Conservation (phyloP, 164 flowering plant genomes). For the Stephania japonica region DNA sequence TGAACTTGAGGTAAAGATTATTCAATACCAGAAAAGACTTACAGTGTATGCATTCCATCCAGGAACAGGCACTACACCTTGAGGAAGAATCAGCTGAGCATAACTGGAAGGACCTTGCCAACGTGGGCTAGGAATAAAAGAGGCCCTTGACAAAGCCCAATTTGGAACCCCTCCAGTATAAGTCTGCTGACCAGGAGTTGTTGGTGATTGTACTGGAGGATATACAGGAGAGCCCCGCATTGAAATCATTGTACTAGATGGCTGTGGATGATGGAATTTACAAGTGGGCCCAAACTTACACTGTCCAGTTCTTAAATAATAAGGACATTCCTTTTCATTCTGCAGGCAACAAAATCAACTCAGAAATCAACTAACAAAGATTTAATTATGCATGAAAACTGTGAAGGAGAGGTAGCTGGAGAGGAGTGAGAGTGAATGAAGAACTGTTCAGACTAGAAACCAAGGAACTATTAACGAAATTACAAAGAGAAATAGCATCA, state of each 20-base stretch:
- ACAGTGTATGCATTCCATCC: slow-evolving; percentile 88
- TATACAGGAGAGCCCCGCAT: slow-evolving; percentile 79
- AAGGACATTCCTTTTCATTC: slow-evolving; percentile 87
- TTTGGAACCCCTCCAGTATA: slow-evolving; percentile 63
- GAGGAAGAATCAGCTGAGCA: slow-evolving; percentile 77
- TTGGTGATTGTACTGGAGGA: slow-evolving; percentile 66
- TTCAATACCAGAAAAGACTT: slow-evolving; percentile 23
- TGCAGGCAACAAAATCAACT: slow-evolving; percentile 24
- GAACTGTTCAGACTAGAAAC: not conserved
- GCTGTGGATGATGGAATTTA: slow-evolving; percentile 96
- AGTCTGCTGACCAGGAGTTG: slow-evolving; percentile 77
- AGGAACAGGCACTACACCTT: slow-evolving; percentile 78
- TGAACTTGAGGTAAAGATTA: not conserved
- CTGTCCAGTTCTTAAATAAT: slow-evolving; percentile 91
- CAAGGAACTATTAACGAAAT: not conserved
- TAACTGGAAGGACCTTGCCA: slow-evolving; percentile 93
- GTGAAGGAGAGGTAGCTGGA: not conserved
- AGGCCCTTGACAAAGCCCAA: slow-evolving; percentile 73
- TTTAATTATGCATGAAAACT: not conserved
- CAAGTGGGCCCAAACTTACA: slow-evolving; percentile 94
- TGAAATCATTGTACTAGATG: slow-evolving; percentile 70
- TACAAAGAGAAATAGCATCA: slow-evolving; percentile 2
- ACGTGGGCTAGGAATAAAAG: slow-evolving; percentile 79
- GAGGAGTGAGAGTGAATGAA: not conserved
- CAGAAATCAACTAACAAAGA: slow-evolving; percentile 2